A percentile compares a stretch with the other conserved stretches of the same genome.
These are phyloP conservation scores for Typha latifolia DNA, from an alignment of 176 grass and related monocot species.

Conservation along the genomic window DNA sequence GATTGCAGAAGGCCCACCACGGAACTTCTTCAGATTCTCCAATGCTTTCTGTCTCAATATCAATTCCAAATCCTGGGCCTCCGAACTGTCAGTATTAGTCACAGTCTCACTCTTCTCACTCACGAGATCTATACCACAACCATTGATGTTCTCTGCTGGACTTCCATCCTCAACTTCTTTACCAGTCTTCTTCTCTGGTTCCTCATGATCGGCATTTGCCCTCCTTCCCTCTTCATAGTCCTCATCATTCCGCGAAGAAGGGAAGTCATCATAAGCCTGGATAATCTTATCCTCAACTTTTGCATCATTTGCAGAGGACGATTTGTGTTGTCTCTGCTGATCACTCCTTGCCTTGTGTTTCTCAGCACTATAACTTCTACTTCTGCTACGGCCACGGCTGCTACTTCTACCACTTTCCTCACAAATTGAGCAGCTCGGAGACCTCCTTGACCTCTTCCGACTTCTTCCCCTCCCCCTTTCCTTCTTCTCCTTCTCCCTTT, in stretches of 20 bases:
- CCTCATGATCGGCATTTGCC: constrained; percentile 1
- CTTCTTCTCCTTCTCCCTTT: constrained; percentile 4
- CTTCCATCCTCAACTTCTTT: constrained; percentile 7
- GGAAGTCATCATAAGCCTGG: constrained; percentile 25
- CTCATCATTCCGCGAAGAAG: constrained; percentile 2
- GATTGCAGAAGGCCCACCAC: constrained; percentile 12
- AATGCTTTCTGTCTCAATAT: constrained; percentile 81
- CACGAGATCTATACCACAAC: not conserved
- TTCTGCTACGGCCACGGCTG: constrained; percentile 33
- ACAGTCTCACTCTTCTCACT: constrained; percentile 12
- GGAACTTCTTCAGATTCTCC: constrained; percentile 78
- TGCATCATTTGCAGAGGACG: not conserved
- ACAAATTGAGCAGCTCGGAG: constrained; percentile 24
- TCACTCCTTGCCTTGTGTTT: constrained; percentile 13
- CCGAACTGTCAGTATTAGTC: constrained; percentile 20
- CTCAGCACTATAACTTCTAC: constrained; percentile 19
- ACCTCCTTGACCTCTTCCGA: constrained; percentile 16
- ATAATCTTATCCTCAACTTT: constrained; percentile 36
- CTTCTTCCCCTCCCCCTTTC: constrained; percentile 8
- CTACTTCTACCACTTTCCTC: constrained; percentile 23
- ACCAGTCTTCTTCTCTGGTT: constrained; percentile 19
- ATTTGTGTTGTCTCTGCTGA: constrained; percentile 5
- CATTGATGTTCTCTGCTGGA: constrained; percentile 20
- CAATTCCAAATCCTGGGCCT: constrained; percentile 54
- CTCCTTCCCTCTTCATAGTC: constrained; percentile 6